These are phyloP conservation scores for Buddleja alternifolia DNA, from an alignment of 257 asterid genomes.

Conservation along the genomic window DNA sequence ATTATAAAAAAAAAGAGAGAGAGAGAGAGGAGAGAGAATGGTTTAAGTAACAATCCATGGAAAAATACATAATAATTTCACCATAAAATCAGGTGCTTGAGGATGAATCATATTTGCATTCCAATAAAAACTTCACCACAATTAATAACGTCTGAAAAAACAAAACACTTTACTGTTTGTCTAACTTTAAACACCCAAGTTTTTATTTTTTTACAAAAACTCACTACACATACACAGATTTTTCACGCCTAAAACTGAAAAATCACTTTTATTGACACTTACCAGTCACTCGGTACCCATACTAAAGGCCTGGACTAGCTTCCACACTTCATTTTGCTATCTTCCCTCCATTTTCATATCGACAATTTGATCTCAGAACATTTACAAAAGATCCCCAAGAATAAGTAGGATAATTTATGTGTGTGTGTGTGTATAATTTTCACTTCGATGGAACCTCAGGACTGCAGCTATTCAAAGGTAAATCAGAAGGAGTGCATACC, in stretches of 20 bases:
- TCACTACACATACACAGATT: conserved; percentile 20
- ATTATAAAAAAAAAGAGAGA: no score
- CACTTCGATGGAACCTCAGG: conserved; percentile 50
- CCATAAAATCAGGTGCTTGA: neutral
- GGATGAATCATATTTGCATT: neutral
- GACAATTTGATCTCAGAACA: neutral
- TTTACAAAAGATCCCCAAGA: neutral
- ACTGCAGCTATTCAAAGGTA: conserved; percentile 40
- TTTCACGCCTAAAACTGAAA: conserved; percentile 19
- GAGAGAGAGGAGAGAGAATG: no score
- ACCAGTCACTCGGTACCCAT: conserved; percentile 62
- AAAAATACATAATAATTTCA: neutral
- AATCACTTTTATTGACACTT: conserved; percentile 42
- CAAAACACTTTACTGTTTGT: conserved; percentile 20
- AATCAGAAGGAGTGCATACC: conserved; percentile 55
- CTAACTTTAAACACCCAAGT: conserved; percentile 25
- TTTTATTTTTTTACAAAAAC: conserved; percentile 10
- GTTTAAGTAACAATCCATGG: no score
- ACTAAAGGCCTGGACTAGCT: conserved; percentile 69
- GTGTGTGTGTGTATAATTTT: neutral
- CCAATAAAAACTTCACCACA: neutral
- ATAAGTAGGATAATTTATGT: neutral
- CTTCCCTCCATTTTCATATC: neutral
- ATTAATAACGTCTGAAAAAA: neutral
- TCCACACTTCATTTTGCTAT: neutral